phyloP scores from a whole-genome alignment of 2,329 filamentous ascomycete genomes.

The Fusarium aywerte region DNA sequence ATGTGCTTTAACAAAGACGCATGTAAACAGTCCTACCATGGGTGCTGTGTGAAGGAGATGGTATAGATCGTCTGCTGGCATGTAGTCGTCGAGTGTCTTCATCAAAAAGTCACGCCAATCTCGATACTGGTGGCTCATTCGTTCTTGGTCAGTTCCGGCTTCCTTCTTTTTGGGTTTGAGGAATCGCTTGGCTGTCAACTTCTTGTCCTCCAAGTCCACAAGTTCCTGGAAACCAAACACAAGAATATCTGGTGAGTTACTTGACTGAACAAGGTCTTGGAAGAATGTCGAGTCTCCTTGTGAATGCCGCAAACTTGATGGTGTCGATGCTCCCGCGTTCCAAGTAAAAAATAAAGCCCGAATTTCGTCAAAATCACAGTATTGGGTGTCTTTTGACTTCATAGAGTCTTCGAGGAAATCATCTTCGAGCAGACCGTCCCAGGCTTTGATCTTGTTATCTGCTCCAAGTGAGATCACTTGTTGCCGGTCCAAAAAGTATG shows the following conservation, averaged over 20 bases:
- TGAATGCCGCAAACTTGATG: slow-evolving; percentile 78
- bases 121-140: slow-evolving; percentile 97
- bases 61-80: slow-evolving; percentile 81
- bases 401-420: slow-evolving; percentile 95
- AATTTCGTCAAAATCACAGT: slow-evolving; percentile 86
- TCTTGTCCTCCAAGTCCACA: slow-evolving; percentile 98
- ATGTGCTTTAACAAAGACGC: slow-evolving; percentile 89
- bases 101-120: slow-evolving; percentile 94
- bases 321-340: slow-evolving; percentile 98
- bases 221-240: slow-evolving; percentile 98
- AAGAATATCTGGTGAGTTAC: slow-evolving; percentile 85
- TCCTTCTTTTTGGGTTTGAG: slow-evolving; percentile 92
- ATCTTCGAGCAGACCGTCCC: slow-evolving; percentile 93
- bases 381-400: slow-evolving; percentile 83
- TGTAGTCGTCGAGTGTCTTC: slow-evolving; percentile 82
- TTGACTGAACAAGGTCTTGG: slow-evolving; percentile 78
- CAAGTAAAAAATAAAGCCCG: slow-evolving; percentile 87
- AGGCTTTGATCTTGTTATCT: slow-evolving; percentile 84
- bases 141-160: slow-evolving; percentile 80
- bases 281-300: slow-evolving; percentile 81
- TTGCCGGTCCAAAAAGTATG: slow-evolving; percentile 84
- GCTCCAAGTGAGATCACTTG: slow-evolving; percentile 89
- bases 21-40: slow-evolving; percentile 94
- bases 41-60: slow-evolving; percentile 86
- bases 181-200: slow-evolving; percentile 93